Percentiles rank a stretch among this genome's conserved stretches.
phyloP scores from a whole-genome alignment of 306 rosid species.

The Cicer pinnatifidum region DNA sequence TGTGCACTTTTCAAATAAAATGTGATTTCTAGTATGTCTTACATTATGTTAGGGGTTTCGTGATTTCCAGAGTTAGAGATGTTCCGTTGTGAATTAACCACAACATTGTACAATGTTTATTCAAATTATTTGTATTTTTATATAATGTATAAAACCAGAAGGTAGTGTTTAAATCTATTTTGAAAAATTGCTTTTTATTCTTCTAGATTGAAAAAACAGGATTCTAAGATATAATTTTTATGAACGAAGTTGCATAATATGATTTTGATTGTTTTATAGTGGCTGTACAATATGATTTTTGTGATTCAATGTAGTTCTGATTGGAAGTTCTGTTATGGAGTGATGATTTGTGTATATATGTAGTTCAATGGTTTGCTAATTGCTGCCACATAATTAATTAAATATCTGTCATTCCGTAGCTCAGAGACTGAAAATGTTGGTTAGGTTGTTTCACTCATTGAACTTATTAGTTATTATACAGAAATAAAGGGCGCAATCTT shows the following conservation, averaged over 20 bases:
- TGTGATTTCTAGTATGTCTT: conserved; percentile 4
- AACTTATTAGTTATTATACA: background rate
- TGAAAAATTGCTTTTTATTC: too few species aligned
- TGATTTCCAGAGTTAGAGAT: too few species aligned
- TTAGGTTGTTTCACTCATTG: background rate
- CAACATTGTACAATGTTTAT: too few species aligned
- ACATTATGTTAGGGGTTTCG: too few species aligned
- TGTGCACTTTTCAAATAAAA: conserved; percentile 10
- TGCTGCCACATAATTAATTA: background rate
- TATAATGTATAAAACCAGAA: too few species aligned
- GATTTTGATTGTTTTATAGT: too few species aligned
- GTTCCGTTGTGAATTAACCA: too few species aligned
- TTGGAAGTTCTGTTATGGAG: conserved; percentile 6
- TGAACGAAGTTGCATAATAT: too few species aligned
- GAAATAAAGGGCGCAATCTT: background rate
- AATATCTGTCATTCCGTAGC: background rate
- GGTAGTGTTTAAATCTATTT: too few species aligned
- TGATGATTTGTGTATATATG: background rate
- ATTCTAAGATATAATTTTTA: too few species aligned
- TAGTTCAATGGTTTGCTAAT: conserved; percentile 16
- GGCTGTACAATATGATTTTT: background rate
- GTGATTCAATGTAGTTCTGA: conserved; percentile 2
- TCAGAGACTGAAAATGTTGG: background rate
- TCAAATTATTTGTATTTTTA: too few species aligned
- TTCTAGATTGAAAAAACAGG: too few species aligned